Conservation (phyloP, 768 basidiomycete species). For the Lactarius sanguifluus region DNA sequence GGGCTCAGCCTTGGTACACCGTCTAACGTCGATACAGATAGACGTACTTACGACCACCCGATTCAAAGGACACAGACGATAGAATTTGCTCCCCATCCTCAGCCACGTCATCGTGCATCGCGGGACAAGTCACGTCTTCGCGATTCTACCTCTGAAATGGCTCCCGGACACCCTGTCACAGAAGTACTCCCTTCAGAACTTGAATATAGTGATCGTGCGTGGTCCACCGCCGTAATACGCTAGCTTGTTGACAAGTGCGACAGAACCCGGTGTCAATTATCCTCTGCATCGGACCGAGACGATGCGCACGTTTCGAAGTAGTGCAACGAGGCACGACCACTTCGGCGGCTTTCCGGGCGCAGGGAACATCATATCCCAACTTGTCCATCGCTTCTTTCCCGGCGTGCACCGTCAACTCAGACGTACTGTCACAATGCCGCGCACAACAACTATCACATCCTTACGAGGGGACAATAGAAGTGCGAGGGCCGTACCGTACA, state of each 20-base stretch:
- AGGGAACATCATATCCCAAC: constrained; percentile 47
- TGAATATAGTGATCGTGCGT: constrained; percentile 14
- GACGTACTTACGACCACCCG: constrained; percentile 14
- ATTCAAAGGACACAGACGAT: constrained; percentile 48
- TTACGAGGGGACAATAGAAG: constrained; percentile 41
- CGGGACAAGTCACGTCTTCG: constrained; percentile 23
- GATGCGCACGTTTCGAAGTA: constrained; percentile 27
- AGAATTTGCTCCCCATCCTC: constrained; percentile 49
- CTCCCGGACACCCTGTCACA: neutral
- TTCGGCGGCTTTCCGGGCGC: constrained; percentile 81
- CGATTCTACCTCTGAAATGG: constrained; percentile 11
- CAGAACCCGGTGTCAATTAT: constrained; percentile 25
- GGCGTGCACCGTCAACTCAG: constrained; percentile 54
- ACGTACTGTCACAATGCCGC: constrained; percentile 74
- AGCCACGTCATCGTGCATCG: constrained; percentile 32
- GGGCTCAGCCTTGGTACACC: constrained; percentile 4
- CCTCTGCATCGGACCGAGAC: constrained; percentile 28
- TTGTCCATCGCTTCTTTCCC: constrained; percentile 65
- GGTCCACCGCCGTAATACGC: constrained; percentile 14
- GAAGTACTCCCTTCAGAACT: constrained; percentile 3
- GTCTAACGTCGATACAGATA: constrained; percentile 1
- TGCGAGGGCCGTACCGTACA: constrained; percentile 68
- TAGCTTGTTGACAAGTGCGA: neutral
- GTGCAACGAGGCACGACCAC: constrained; percentile 39
- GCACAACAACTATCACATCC: constrained; percentile 60